Evolutionary conservation across 108 stramenopile genomes (phyloP).

Genomic region (Fragilaria crotonensis): DNA sequence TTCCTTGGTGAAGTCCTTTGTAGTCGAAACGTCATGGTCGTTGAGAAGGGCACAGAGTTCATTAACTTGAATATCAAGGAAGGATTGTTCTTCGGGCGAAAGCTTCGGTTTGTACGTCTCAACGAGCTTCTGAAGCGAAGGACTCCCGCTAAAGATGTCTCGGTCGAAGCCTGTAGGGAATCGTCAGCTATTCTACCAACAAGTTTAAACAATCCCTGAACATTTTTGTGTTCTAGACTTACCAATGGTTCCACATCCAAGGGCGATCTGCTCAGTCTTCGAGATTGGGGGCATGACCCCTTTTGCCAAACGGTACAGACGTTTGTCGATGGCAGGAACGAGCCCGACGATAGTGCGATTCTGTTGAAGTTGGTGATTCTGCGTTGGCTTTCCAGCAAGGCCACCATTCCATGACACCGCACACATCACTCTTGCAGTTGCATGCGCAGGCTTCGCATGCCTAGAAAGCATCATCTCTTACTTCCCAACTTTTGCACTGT

Average conservation of each 20-base stretch:
- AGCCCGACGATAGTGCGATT: conserved; percentile 64
- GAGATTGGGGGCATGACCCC: conserved; percentile 91
- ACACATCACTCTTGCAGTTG: no score
- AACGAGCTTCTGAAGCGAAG: conserved; percentile 81
- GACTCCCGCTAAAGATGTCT: conserved; percentile 90
- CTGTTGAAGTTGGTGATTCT: conserved; percentile 20
- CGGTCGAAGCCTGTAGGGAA: conserved; percentile 86
- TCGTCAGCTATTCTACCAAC: no score
- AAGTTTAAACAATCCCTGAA: no score
- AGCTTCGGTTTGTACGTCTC: conserved; percentile 82
- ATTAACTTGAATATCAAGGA: conserved; percentile 87
- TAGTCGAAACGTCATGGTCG: conserved; percentile 85
- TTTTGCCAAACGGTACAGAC: conserved; percentile 77
- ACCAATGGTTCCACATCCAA: conserved; percentile 95
- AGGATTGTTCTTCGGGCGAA: conserved; percentile 68
- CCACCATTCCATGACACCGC: no score
- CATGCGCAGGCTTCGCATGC: no score
- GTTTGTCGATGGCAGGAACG: conserved; percentile 71
- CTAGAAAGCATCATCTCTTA: no score
- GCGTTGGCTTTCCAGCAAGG: no score
- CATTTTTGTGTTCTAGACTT: no score
- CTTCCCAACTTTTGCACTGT: no score
- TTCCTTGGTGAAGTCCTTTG: conserved; percentile 84
- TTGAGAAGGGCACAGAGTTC: conserved; percentile 83
- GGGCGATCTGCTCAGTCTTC: conserved; percentile 93